A percentile compares a stretch with the other conserved stretches of the same genome.
phyloP scores from a whole-genome alignment of 108 stramenopile genomes.

The Nitzschia palea region DNA sequence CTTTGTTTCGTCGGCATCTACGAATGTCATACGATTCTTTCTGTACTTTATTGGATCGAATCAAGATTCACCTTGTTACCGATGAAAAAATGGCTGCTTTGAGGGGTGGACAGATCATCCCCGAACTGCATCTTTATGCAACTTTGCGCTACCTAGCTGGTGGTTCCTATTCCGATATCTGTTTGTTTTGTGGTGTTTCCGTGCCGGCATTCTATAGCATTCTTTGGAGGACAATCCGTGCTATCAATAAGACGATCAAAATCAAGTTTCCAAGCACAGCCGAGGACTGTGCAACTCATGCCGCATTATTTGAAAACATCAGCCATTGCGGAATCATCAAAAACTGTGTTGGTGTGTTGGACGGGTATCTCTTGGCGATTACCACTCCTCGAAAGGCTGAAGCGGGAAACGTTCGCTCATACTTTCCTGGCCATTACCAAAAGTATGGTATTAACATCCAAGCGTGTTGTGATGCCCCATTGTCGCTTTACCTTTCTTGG shows the following conservation, averaged over 20 bases:
- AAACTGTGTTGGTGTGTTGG: conserved; percentile 2
- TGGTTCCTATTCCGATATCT: no score
- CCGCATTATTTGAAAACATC: neutral
- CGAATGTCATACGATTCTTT: neutral
- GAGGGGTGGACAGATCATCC: no score
- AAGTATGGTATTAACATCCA: conserved; percentile 13
- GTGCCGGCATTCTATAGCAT: no score
- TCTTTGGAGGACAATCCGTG: no score
- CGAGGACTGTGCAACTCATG: neutral
- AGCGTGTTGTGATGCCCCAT: conserved; percentile 9
- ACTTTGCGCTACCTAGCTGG: no score
- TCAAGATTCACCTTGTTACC: no score
- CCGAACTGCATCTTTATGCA: no score
- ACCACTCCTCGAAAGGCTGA: neutral
- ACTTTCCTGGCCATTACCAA: conserved; percentile 14
- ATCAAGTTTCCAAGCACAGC: neutral
- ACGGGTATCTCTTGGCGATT: neutral
- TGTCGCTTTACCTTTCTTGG: neutral
- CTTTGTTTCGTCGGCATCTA: conserved; percentile 6
- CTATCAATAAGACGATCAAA: no score
- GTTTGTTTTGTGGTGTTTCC: no score
- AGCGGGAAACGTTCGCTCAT: neutral
- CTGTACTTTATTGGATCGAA: neutral
- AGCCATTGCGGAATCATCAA: conserved; percentile 26
- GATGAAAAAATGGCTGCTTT: no score